Evolutionary conservation across 768 basidiomycete species (phyloP).

Genomic region (Termitomyces sp.): DNA sequence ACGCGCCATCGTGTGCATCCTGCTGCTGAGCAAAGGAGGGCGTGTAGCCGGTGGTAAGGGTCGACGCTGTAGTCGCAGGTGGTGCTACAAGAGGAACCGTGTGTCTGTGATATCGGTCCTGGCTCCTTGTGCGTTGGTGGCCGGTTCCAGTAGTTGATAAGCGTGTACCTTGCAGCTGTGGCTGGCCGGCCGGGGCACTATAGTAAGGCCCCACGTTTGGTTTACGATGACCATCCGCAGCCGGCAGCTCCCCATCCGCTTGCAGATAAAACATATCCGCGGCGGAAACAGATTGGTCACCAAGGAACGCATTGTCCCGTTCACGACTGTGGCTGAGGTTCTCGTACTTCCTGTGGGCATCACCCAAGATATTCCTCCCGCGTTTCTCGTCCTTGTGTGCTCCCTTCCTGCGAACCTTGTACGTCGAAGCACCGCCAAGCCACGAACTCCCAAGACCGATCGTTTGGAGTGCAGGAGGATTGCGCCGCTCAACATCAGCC

Average conservation of each 20-base stretch:
- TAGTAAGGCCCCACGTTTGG: slow-evolving; percentile 31
- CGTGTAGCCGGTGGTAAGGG: slow-evolving; percentile 20
- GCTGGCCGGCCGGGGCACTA: slow-evolving; percentile 20
- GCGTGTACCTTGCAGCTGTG: slow-evolving; percentile 11
- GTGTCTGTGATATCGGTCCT: slow-evolving; percentile 29
- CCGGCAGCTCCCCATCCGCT: slow-evolving; percentile 52
- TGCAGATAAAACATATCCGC: slow-evolving; percentile 67
- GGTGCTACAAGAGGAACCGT: slow-evolving; percentile 24
- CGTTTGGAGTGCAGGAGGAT: slow-evolving; percentile 19
- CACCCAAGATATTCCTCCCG: slow-evolving; percentile 26
- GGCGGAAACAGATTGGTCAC: slow-evolving; percentile 40
- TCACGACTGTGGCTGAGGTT: slow-evolving; percentile 23
- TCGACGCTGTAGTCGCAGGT: slow-evolving; percentile 12
- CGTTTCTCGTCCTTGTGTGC: slow-evolving; percentile 34
- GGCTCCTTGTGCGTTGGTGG: slow-evolving; percentile 26
- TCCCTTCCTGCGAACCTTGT: slow-evolving; percentile 83
- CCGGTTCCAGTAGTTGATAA: slow-evolving; percentile 13
- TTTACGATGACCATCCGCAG: slow-evolving; percentile 29
- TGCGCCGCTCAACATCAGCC: slow-evolving; percentile 17
- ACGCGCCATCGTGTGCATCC: slow-evolving; percentile 19
- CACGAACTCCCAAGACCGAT: slow-evolving; percentile 62
- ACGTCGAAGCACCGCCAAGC: slow-evolving; percentile 80
- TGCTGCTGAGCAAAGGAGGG: slow-evolving; percentile 24
- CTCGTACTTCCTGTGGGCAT: slow-evolving; percentile 14
- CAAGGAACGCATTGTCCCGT: slow-evolving; percentile 21